phyloP scores from a whole-genome alignment of 2,329 filamentous ascomycete species.

The Diplocarpon rosae region DNA sequence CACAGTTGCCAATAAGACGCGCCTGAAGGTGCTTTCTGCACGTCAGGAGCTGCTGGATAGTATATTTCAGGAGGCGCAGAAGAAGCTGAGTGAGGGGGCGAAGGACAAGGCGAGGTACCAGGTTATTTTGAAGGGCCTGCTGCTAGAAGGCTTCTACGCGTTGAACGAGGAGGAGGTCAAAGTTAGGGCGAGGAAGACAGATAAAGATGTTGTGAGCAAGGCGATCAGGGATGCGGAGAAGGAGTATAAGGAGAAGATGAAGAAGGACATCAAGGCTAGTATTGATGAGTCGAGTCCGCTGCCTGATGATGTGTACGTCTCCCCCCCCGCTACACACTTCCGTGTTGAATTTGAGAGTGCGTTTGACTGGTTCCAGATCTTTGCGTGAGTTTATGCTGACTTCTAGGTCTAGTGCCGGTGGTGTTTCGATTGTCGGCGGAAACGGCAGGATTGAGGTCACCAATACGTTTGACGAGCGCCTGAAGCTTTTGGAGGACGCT shows the following conservation, averaged over 20 bases:
- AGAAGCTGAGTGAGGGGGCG: slow-evolving; percentile 55
- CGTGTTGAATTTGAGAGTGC: too few species aligned
- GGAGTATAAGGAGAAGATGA: slow-evolving; percentile 73
- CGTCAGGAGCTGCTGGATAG: slow-evolving; percentile 84
- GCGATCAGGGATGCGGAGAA: slow-evolving; percentile 65
- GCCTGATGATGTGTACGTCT: slow-evolving; percentile 70
- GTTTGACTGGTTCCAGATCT: too few species aligned
- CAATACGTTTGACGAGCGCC: slow-evolving; percentile 91
- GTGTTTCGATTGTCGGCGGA: slow-evolving; percentile 68
- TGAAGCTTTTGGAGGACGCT: slow-evolving; percentile 73
- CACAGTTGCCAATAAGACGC: slow-evolving; percentile 90
- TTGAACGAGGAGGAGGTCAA: slow-evolving; percentile 69
- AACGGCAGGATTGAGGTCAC: slow-evolving; percentile 94
- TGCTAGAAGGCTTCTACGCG: slow-evolving; percentile 85
- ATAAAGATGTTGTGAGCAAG: slow-evolving; percentile 64
- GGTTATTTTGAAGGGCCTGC: slow-evolving; percentile 62
- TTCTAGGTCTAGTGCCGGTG: slow-evolving; percentile 56
- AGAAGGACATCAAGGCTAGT: slow-evolving; percentile 56
- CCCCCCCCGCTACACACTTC: neutral
- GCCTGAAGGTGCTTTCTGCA: slow-evolving; percentile 75
- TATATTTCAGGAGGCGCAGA: slow-evolving; percentile 72
- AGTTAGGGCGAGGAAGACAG: slow-evolving; percentile 68
- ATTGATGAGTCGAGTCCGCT: slow-evolving; percentile 72
- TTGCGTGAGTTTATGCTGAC: slow-evolving; percentile 6
- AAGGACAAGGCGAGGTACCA: slow-evolving; percentile 68